Conservation (phyloP, 345 rosid genomes). For the Arabis alpina region DNA sequence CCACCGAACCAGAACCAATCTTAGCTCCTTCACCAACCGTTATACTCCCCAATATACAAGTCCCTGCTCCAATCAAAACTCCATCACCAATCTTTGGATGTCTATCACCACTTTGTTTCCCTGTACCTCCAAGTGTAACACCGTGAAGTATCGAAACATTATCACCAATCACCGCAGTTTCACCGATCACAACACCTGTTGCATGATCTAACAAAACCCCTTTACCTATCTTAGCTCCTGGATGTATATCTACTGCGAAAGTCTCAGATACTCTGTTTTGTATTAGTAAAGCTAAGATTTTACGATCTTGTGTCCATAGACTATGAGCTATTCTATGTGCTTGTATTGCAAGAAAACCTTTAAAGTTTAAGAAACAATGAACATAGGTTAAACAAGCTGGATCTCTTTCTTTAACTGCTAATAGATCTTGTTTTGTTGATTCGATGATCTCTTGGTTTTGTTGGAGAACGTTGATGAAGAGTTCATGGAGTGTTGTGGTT, state of each 20-base stretch:
- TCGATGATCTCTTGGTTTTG: conserved; percentile 55
- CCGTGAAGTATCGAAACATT: conserved; percentile 87
- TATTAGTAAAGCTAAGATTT: conserved; percentile 64
- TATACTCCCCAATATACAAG: conserved; percentile 84
- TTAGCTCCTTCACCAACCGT: conserved; percentile 84
- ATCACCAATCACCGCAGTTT: conserved; percentile 88
- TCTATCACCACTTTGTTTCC: conserved; percentile 75
- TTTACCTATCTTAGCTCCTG: conserved; percentile 76
- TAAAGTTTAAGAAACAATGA: conserved; percentile 74
- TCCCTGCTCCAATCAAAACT: conserved; percentile 86
- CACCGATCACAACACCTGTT: conserved; percentile 80
- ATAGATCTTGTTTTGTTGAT: conserved; percentile 62
- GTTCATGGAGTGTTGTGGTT: conserved; percentile 53
- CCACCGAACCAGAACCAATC: conserved; percentile 90
- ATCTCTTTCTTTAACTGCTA: conserved; percentile 76
- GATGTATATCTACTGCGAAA: conserved; percentile 82
- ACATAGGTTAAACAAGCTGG: conserved; percentile 80
- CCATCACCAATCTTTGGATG: conserved; percentile 95
- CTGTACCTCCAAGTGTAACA: conserved; percentile 91
- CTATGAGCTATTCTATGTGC: conserved; percentile 77
- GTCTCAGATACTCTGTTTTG: conserved; percentile 77
- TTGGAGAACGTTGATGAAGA: conserved; percentile 57
- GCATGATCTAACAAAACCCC: conserved; percentile 86
- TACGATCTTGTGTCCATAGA: conserved; percentile 69
- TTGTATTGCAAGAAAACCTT: conserved; percentile 80